Evolutionary conservation across 2,329 filamentous ascomycete species (phyloP), one percentile per base, ranked within the genome.

Genomic region (Leptographium procerum): DNA sequence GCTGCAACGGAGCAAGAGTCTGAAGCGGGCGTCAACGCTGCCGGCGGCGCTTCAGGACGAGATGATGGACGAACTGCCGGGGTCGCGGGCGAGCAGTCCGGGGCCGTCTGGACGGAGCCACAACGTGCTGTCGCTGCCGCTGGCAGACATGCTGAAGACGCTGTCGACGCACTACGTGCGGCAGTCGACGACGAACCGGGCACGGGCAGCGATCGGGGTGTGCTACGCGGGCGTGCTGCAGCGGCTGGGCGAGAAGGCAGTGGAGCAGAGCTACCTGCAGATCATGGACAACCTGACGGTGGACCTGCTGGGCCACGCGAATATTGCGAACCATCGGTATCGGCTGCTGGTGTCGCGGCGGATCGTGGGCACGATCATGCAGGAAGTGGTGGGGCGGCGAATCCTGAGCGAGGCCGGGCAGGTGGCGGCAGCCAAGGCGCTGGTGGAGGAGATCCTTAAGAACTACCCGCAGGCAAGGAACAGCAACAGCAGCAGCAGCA

Each of bases 331-430:
- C 68, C 95, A 96, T 68, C 86, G 92, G 47, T 96, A 96, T 70
- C 87, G 92, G 22, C 80, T 95, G 19, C 78, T 99, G 19, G 86
- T 90, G 60, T 89, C 90, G 3, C 82, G 94, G 58, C 89, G 87
- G 68, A 95, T 92, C 65, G 83, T 96, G 16, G 86, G 90, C 63
- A 86, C 87, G 43, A 81, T 96, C 53, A 75, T 99, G 13, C 89
- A 95, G 66, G 87, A 91, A 60, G 84, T 94, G 9, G 80, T 97
- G 62, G 90, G 90, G 10, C 81, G 81, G 59, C 84, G 86, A 64
- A 87, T 96, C 65, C 78, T 99, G 2, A 91, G 91, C 14, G 92
- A 99, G 70, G 89, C 88, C 16, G 91, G 91, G 9, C 92, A 96
- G 67, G 77, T 92, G 60, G 85, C 87, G 64, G 91, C 89, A 31